Evolutionary conservation across 805 yeast genomes (phyloP).

Genomic region (Hanseniaspora lachancei): DNA sequence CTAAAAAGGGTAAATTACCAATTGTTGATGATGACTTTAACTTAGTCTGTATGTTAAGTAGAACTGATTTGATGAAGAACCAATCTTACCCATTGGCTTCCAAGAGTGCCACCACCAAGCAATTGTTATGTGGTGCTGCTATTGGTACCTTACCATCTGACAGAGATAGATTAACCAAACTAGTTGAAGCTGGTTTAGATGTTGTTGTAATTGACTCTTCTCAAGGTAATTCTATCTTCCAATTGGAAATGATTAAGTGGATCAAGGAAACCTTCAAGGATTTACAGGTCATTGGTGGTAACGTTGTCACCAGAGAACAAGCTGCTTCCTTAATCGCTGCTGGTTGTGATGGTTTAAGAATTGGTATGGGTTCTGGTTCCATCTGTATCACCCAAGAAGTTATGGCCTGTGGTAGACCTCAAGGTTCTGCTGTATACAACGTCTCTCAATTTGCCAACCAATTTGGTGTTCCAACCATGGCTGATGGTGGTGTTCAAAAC

Average conservation of each 20-base stretch:
- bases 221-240: conserved; percentile 95
- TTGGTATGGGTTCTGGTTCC: conserved; percentile 99
- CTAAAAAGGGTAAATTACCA: conserved; percentile 96
- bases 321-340: conserved; percentile 90
- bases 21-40: conserved; percentile 67
- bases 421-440: conserved; percentile 94
- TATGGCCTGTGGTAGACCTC: conserved; percentile 99
- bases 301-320: conserved; percentile 97
- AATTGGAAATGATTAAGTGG: conserved; percentile 84
- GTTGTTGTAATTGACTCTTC: conserved; percentile 92
- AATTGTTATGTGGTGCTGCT: conserved; percentile 96
- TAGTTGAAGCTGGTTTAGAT: conserved; percentile 93
- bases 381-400: conserved; percentile 99
- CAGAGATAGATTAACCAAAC: conserved; percentile 64
- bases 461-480: conserved; percentile 97
- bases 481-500: conserved; percentile 98
- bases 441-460: conserved; percentile 87
- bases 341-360: conserved; percentile 96
- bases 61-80: conserved; percentile 95
- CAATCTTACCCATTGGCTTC: conserved; percentile 88
- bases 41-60: conserved; percentile 76
- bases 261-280: conserved; percentile 68
- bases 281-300: conserved; percentile 89
- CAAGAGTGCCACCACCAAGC: conserved; percentile 84
- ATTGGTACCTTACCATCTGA: conserved; percentile 89